Conservation (phyloP, 176 grass and related monocot genomes). For the Zoysia japonica region DNA sequence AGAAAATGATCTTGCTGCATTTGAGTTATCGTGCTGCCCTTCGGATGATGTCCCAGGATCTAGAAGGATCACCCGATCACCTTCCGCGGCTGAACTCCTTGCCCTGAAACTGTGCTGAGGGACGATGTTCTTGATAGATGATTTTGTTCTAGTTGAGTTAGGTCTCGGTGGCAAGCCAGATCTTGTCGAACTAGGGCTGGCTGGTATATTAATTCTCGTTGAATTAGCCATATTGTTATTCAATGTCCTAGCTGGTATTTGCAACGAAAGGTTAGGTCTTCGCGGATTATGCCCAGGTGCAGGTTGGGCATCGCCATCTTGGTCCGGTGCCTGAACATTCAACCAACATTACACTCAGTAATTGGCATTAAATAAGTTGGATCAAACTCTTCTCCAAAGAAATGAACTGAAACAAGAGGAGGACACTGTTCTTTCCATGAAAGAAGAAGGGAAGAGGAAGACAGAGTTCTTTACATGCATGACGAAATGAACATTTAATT, state of each 20-base stretch:
- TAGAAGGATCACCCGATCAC: conserved; percentile 71
- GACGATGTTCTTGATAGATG: conserved; percentile 67
- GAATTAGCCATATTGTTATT: conserved; percentile 55
- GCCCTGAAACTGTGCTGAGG: conserved; percentile 64
- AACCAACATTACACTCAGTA: conserved; percentile 15
- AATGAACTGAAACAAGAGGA: conserved; percentile 13
- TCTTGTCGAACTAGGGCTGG: conserved; percentile 66
- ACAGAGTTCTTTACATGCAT: background rate
- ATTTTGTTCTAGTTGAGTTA: conserved; percentile 75
- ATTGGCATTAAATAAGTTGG: background rate
- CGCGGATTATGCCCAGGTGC: conserved; percentile 35
- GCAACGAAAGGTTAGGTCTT: conserved; percentile 66
- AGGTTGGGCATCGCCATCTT: conserved; percentile 26
- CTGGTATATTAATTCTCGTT: conserved; percentile 56
- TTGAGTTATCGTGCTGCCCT: conserved; percentile 61
- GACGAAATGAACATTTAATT: background rate
- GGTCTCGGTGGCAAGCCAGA: conserved; percentile 71
- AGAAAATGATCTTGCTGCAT: conserved; percentile 59
- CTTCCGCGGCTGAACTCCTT: conserved; percentile 58
- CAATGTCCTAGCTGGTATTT: conserved; percentile 82
- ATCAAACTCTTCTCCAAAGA: background rate
- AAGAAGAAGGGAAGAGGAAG: background rate
- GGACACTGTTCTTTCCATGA: background rate
- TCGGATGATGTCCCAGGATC: conserved; percentile 59
- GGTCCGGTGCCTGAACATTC: conserved; percentile 23